Conservation (phyloP, 352 stramenopile species). For the Globisporangium nunn region DNA sequence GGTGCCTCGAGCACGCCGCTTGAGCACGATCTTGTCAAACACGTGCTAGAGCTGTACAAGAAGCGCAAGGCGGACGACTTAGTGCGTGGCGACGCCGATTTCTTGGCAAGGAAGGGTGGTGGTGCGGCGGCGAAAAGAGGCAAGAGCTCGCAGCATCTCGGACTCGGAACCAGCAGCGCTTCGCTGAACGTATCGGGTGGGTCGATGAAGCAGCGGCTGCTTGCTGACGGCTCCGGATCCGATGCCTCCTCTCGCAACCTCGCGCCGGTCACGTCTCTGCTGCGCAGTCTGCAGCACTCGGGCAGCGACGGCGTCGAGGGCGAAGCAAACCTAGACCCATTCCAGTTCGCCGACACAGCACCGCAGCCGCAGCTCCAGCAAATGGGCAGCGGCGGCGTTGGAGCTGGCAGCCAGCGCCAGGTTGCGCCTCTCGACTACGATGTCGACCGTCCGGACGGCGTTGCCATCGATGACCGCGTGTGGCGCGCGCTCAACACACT, state of each 20-base stretch:
- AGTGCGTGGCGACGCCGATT: conserved; percentile 11
- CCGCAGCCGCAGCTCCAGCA: conserved; percentile 18
- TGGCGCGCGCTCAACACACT: conserved; percentile 62
- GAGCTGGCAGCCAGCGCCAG: conserved; percentile 11
- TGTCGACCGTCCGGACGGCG: conserved; percentile 49
- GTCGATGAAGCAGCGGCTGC: conserved; percentile 31
- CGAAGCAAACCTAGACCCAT: conserved; percentile 63
- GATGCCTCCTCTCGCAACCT: conserved; percentile 27
- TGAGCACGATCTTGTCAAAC: conserved; percentile 71
- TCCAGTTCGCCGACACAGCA: conserved; percentile 45
- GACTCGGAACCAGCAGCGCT: conserved; percentile 5
- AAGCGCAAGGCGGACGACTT: conserved; percentile 60
- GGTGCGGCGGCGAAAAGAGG: conserved; percentile 8
- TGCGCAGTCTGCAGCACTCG: conserved; percentile 29
- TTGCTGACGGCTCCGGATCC: conserved; percentile 21
- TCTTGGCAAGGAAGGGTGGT: conserved; percentile 11
- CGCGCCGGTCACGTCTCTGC: conserved; percentile 13
- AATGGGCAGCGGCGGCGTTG: not conserved
- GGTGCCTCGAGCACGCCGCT: conserved; percentile 29
- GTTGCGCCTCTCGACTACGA: conserved; percentile 73
- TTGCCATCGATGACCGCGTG: conserved; percentile 56
- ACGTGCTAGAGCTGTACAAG: conserved; percentile 70
- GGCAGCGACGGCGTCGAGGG: conserved; percentile 19
- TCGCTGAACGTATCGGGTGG: conserved; percentile 13
- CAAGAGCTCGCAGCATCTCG: conserved; percentile 24